Base-by-base conservation (phyloP, 2,329 filamentous ascomycete genomes). In the Calonectria montana region DNA sequence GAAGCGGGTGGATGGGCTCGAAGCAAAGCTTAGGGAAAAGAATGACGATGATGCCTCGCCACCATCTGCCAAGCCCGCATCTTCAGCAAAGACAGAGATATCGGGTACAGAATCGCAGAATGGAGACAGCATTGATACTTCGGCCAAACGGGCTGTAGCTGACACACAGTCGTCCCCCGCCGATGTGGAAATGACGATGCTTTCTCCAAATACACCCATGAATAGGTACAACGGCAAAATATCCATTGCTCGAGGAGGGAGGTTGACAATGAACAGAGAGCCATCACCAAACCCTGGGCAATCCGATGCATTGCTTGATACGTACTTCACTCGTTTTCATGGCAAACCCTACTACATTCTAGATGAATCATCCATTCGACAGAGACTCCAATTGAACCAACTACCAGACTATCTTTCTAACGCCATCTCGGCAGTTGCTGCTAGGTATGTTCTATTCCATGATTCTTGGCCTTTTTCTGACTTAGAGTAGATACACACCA, bases 1-100 rank as follows among this genome's bases (percentile, higher is more conserved):
- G 71, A 97, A 96, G 83, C 90, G 95, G 65, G 94, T 97, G 2
- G 95, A 97, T 81, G 94, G 94, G 1, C 86, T 97, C 63, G 94
- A 97, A 82, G 94, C 94, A 80, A 91, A 92, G 73, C 86, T 97
- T 45, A 94, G 94, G 80, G 91, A 93, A 74, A 91, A 92, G 78
- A 91, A 91, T 75, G 82, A 83, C 13, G 81, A 83, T 25, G 75
- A 77, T 48, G 67, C 66, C n/a, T 79, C 78, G 15, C 78, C 79
- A 70, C 75, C 75, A n/a, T 66, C 66, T 41, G 65, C 79, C 27
- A 75, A 74, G 37, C 55, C 71, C 27, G 68, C 71, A 3, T 76
- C 45, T 13, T 57, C 53, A 12, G 69, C 53, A 13, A 78, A 81
- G 9, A 71, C 76, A 64, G 75, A 78, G 31, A 67, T 72, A n/a